These are phyloP conservation scores for Dictyostelium intermedium DNA, from an alignment of 78 protist genomes.

Conservation along the genomic window DNA sequence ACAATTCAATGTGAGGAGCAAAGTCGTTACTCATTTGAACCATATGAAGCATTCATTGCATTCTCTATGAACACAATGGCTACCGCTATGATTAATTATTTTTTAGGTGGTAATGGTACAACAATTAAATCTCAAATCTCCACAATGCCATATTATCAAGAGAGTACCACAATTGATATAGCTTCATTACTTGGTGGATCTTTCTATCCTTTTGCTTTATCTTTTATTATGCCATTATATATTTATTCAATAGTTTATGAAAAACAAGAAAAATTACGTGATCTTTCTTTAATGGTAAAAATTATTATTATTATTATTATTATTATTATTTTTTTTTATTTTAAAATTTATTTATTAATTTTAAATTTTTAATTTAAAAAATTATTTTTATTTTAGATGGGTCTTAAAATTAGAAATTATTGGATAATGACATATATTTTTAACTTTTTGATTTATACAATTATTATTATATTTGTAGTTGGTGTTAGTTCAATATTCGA, in stretches of 20 bases:
- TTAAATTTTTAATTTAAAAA: neutral
- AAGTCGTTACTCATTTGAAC: neutral
- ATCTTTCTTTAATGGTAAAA: conserved; percentile 29
- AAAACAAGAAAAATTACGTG: conserved; percentile 63
- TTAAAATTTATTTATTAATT: neutral
- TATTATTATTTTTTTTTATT: neutral
- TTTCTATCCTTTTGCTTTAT: conserved; percentile 65
- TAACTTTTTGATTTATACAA: conserved; percentile 42
- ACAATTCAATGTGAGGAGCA: neutral
- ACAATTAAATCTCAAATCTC: neutral
- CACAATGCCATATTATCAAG: neutral
- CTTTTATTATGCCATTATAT: conserved; percentile 63
- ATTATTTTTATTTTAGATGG: conserved; percentile 46
- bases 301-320: neutral
- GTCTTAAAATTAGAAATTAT: conserved; percentile 69
- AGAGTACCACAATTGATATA: conserved; percentile 22
- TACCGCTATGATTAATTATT: neutral
- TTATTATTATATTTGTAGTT: conserved; percentile 31
- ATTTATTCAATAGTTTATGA: conserved; percentile 58
- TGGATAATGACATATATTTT: conserved; percentile 84
- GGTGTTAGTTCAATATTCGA: conserved; percentile 26
- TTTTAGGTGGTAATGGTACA: neutral
- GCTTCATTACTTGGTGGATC: conserved; percentile 63
- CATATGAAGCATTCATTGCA: neutral
- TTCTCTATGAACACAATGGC: neutral